Evolutionary conservation across 192 early-diverging fungal genomes (phyloP), one percentile per base, ranked within the genome.

Genomic region (Linnemannia exigua): DNA sequence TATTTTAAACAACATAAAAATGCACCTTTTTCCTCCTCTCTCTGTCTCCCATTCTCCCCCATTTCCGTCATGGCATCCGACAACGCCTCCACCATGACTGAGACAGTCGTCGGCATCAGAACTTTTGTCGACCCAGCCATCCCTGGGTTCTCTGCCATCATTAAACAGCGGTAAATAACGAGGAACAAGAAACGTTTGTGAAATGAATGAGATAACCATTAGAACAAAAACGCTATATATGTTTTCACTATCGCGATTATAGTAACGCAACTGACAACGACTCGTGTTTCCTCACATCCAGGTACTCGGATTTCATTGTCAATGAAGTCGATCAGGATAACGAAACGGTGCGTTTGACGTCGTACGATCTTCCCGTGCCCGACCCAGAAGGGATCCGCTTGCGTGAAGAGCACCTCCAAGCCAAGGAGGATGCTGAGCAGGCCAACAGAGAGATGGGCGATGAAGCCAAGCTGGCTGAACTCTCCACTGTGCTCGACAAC

Each of bases 261-360:
- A 44, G 17, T 25, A 52, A 5, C 20, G 17, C 17, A 36, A 74
- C 20, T 31, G 46, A 41, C 20, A 14, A 72, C 15, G 1, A 5
- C 66, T 20, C n/a, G 66, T n/a, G 17, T 69, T 46, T 52, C 28
- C 28, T 48, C 8, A 41, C 70, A 44, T 31, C 37, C 81, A 95
- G 97, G 79, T 95, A 90, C 67, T 88, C 92, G 0, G 98, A 99
- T 85, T 99, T 99, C 88, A 88, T 97, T 46, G 98, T 99, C 35
- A 94, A 97, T 88, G 98, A 99, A 91, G 94, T 99, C 22, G 94
- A 95, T 79, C 72, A 80, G 44, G 74, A 87, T 28, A 96, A 96
- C 25, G 80, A 92, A 33, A 91, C 95, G 3, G 93, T 97, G 14
- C 95, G 93, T 54, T 85, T 99, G 50, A 89, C 88, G 35, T 67